These are phyloP conservation scores for Verticillium alfalfae DNA, from an alignment of 2,329 filamentous ascomycete genomes.

Conservation along the genomic window DNA sequence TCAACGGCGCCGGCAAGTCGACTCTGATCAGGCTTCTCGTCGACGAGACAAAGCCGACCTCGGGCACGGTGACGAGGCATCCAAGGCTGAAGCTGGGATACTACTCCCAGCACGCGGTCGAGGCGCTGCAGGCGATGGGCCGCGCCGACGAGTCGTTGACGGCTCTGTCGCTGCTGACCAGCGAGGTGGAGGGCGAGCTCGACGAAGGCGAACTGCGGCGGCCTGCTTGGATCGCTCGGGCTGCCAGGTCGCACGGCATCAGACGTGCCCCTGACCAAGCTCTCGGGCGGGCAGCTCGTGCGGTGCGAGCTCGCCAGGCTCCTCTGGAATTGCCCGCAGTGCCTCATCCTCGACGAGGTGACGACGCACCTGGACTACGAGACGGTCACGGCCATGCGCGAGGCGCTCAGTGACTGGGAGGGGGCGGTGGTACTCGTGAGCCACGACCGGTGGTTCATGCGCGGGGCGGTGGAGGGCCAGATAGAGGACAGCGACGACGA, in stretches of 20 bases:
- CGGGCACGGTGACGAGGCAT: slow-evolving; percentile 60
- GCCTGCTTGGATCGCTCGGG: slow-evolving; percentile 62
- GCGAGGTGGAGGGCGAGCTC: slow-evolving; percentile 44
- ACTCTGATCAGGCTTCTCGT: slow-evolving; percentile 69
- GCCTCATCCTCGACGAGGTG: slow-evolving; percentile 73
- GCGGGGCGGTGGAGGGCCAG: slow-evolving; percentile 63
- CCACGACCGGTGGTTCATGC: slow-evolving; percentile 78
- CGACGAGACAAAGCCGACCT: slow-evolving; percentile 50
- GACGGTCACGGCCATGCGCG: slow-evolving; percentile 66
- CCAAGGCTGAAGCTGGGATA: slow-evolving; percentile 66
- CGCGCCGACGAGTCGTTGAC: slow-evolving; percentile 47
- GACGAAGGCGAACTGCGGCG: slow-evolving; percentile 66
- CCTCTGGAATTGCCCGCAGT: slow-evolving; percentile 64
- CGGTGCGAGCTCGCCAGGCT: slow-evolving; percentile 60
- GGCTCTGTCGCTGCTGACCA: slow-evolving; percentile 57
- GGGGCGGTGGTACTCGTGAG: slow-evolving; percentile 74
- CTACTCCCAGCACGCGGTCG: slow-evolving; percentile 76
- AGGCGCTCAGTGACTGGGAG: slow-evolving; percentile 61
- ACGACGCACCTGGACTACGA: slow-evolving; percentile 83
- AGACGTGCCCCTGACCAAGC: slow-evolving; percentile 64
- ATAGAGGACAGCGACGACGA: slow-evolving; percentile 28
- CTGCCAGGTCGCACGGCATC: slow-evolving; percentile 65
- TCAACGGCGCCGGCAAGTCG: slow-evolving; percentile 80
- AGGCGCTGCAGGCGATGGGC: slow-evolving; percentile 54
- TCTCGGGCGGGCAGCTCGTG: slow-evolving; percentile 77